Conservation (phyloP, 805 yeast genomes). For the Spathaspora passalidarum region DNA sequence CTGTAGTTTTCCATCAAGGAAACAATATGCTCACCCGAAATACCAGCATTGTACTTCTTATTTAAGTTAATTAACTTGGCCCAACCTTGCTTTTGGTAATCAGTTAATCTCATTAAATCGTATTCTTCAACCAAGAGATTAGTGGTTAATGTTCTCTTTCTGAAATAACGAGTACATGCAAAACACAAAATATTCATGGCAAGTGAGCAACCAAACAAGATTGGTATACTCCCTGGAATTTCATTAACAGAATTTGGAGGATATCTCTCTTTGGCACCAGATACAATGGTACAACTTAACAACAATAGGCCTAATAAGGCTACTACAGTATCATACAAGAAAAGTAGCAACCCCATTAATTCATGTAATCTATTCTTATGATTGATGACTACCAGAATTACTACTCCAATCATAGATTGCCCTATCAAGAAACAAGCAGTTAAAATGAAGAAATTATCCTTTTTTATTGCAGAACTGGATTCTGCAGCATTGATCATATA, state of each 20-base stretch:
- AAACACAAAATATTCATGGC: constrained; percentile 6
- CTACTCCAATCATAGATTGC: constrained; percentile 10
- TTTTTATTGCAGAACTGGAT: constrained; percentile 4
- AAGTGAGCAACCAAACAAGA: constrained; percentile 9
- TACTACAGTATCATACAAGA: constrained; percentile 5
- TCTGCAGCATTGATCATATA: constrained; percentile 4
- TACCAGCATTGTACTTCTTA: constrained; percentile 15
- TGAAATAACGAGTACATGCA: constrained; percentile 9
- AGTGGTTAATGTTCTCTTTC: constrained; percentile 9
- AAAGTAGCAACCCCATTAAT: constrained; percentile 11
- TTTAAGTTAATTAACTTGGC: constrained; percentile 16
- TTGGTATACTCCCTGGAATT: constrained; percentile 8
- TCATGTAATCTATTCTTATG: constrained; percentile 12
- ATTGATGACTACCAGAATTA: constrained; percentile 6
- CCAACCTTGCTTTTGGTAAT: constrained; percentile 16
- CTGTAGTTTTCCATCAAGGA: constrained; percentile 17
- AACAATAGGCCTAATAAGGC: constrained; percentile 1
- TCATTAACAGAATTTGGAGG: constrained; percentile 3
- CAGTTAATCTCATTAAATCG: constrained; percentile 10
- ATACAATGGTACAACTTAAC: constrained; percentile 8
- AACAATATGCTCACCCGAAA: constrained; percentile 15
- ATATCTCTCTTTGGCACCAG: constrained; percentile 5
- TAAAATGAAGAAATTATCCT: constrained; percentile 9
- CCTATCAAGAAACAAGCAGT: constrained; percentile 10
- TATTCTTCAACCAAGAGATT: constrained; percentile 13